Base-by-base conservation (phyloP, 129 eudicot species). In the Heracleum sosnowskyi region DNA sequence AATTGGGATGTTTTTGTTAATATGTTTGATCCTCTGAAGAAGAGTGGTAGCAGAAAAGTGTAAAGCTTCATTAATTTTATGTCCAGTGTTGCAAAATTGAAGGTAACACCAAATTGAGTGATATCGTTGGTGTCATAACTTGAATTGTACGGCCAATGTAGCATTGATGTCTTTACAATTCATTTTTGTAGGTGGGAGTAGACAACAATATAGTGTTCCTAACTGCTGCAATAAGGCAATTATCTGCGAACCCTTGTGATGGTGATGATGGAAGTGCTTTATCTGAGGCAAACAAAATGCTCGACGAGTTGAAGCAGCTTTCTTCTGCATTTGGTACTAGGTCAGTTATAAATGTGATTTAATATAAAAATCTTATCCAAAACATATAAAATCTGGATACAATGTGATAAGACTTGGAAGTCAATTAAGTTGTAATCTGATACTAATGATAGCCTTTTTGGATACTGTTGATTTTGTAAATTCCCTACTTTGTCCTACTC, bases 241-340 rank as follows among this genome's bases (percentile, higher is more conserved):
- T n/a, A n/a, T n/a, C n/a, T n/a, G n/a, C n/a, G n/a, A n/a, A n/a
- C n/a, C n/a, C n/a, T n/a, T n/a, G n/a, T n/a, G n/a, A n/a, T n/a
- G n/a, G n/a, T n/a, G n/a, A n/a, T n/a, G n/a, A n/a, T n/a, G n/a
- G n/a, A n/a, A n/a, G n/a, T n/a, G n/a, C n/a, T 35, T 6, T 77
- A 45, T 8, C 18, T 33, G 77, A 77, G 33, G 82, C 74, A 64
- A 77, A 60, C 17, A 17, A 66, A 51, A 51, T 83, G 79, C 53
- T 45, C 51, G 75, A 53, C 36, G 89, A 81, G 33, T 76, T 88
- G 41, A 80, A 78, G 80, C 57, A 51, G 68, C 82, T 88, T 53
- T 81, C 83, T 45, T 77, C 86, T 64, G 78, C 82, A 11, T 71
- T 85, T 81, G 79, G 68, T 49, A 22, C 78, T 62, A 87, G 91